Conservation (phyloP, 352 stramenopile species). For the Globisporangium radiosum region DNA sequence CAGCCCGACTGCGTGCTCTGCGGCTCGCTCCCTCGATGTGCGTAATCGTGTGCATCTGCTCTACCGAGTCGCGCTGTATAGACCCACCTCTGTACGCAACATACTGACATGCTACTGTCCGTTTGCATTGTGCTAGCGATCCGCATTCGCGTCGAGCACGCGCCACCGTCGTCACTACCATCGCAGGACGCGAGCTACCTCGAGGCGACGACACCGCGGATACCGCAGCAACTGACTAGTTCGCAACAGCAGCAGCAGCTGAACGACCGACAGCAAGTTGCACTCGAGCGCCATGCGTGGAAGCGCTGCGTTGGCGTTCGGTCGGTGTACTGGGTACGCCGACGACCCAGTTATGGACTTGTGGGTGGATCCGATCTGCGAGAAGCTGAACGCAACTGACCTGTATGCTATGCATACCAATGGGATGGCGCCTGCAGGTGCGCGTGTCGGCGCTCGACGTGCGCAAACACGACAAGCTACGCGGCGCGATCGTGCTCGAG, state of each 20-base stretch:
- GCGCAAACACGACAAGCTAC: constrained; percentile 19
- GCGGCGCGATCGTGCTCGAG: constrained; percentile 26
- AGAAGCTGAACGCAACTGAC: not conserved
- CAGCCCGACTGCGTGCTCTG: constrained; percentile 40
- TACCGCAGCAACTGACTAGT: not conserved
- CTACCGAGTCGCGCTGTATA: too few relatives aligned
- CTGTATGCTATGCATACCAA: not conserved
- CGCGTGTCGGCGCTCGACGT: constrained; percentile 24
- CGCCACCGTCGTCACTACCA: not conserved
- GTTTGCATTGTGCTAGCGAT: not conserved
- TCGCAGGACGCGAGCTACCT: constrained; percentile 23
- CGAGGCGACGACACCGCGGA: constrained; percentile 22
- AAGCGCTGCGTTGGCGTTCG: constrained; percentile 43
- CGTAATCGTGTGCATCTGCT: not conserved
- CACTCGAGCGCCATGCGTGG: constrained; percentile 57
- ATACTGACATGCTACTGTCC: too few relatives aligned
- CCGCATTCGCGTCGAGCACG: not conserved
- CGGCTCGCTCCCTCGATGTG: constrained; percentile 32
- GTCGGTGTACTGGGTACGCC: constrained; percentile 8
- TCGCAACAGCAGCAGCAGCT: constrained; percentile 4
- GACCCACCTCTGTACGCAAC: too few relatives aligned
- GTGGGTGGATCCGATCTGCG: too few relatives aligned
- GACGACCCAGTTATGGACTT: too few relatives aligned
- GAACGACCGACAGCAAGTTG: constrained; percentile 48
- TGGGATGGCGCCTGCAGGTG: constrained; percentile 15